Base-by-base conservation (phyloP, 495 filamentous ascomycete genomes). In the Penicillium ochrochloron region DNA sequence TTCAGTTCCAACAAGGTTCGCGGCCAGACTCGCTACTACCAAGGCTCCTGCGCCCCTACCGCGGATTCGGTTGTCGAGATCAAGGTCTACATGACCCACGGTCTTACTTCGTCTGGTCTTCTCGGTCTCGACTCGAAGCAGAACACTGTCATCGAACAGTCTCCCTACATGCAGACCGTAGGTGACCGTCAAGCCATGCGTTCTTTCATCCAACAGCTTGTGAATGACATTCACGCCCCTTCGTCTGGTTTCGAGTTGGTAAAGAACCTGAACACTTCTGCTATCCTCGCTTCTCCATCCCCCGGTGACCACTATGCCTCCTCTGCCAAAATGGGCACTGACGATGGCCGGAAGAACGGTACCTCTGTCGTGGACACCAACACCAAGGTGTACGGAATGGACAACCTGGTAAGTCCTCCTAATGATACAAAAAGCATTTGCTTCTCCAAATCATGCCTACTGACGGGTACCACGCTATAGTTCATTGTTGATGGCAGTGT, bases 291-390 rank as follows among this genome's bases (percentile, higher is more conserved):
- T 2, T 57, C 66, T 19, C 53, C 65, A 14, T 85, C 85, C 25
- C 78, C 86, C 34, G 78, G 89, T 62, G 92, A 89, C 75, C 90
- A 92, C 82, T 92, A 89, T 88, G 82, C 90, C 64, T 83, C 83
- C 33, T 84, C 80, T 35, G 76, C 79, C 48, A 91, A 90, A 81
- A 78, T 92, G 63, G 89, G 90, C 48, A 74, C 75, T 29, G 87
- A 92, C 70, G 87, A 89, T 67, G 90, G 90, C 25, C 83, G 87
- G 27, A 76, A 79, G 63, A 79, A 79, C 27, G 89, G 89, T 54
- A 84, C 85, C n/a, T 78, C 84, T 12, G 89, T 92, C 31, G 89
- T 92, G n/a, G 89, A 92, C 65, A 75, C 80, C 42, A 83, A 90
- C 80, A 83, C 88, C 58, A 84, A 86, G 73, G 89, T 91, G 55